A percentile compares a stretch with the other conserved stretches of the same genome.
phyloP scores from a whole-genome alignment of 371 early-diverging fungal genomes.

The Apophysomyces ossiformis region DNA sequence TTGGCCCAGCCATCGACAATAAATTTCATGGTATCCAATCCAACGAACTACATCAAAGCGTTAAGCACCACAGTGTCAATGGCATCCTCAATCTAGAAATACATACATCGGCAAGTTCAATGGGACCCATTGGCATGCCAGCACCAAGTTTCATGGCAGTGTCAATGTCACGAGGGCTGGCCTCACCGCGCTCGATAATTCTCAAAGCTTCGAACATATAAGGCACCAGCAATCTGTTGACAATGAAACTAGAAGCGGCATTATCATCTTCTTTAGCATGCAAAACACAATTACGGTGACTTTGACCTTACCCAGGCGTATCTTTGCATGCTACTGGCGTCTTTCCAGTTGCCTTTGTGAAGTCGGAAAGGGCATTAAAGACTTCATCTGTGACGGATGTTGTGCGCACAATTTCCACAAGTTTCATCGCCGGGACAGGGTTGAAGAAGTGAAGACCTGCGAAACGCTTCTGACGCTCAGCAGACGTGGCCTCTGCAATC shows the following conservation, averaged over 20 bases:
- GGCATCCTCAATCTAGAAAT: background rate
- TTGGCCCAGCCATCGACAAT: conserved; percentile 90
- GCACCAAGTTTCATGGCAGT: conserved; percentile 98
- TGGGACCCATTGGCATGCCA: conserved; percentile 98
- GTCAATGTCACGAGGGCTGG: conserved; percentile 88
- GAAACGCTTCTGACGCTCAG: conserved; percentile 62
- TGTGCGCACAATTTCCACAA: conserved; percentile 92
- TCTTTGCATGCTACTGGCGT: conserved; percentile 94
- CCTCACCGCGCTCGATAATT: conserved; percentile 91
- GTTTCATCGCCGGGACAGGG: conserved; percentile 97
- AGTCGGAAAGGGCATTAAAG: conserved; percentile 64
- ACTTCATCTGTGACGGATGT: conserved; percentile 63
- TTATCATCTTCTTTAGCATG: background rate
- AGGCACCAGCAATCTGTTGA: conserved; percentile 95
- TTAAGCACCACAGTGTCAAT: background rate
- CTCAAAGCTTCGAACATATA: conserved; percentile 95
- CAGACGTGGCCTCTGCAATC: conserved; percentile 75
- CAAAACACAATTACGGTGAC: background rate
- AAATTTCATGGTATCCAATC: conserved; percentile 94
- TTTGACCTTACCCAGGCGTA: conserved; percentile 84
- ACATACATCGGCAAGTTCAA: conserved; percentile 89
- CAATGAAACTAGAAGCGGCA: conserved; percentile 76
- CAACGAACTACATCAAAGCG: conserved; percentile 77
- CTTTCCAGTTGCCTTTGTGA: conserved; percentile 80
- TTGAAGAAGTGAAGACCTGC: conserved; percentile 97